Evolutionary conservation across 495 filamentous ascomycete genomes (phyloP), one percentile per base, ranked within the genome.

Genomic region (Neurospora hispaniola): DNA sequence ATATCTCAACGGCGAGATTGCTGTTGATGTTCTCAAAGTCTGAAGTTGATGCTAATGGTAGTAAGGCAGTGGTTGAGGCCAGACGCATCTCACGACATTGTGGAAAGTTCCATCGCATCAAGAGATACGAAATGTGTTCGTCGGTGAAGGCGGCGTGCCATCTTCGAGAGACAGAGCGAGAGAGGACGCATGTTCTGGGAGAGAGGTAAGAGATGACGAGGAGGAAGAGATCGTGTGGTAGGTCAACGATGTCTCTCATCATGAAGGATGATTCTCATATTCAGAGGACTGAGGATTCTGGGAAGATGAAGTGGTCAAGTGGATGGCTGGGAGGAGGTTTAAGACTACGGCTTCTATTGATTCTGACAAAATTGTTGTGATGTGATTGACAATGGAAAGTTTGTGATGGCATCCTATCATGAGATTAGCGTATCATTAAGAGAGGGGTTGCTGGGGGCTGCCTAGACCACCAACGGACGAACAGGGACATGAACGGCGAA

Each of bases 141-240:
- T 85, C 83, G 69, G 83, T 82, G 74, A 92, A 90, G 14, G 86
- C 85, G 42, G 80, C 76, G 48, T 84, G 77, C 88, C 89, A 92
- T 14, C 78, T 74, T 66, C 78, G 82, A 12, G 83, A 88, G 38
- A 92, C 89, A 7, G 80, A 82, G 59, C 89, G 88, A 77, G 84
- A 87, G 69, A 84, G 82, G 2, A 90, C 75, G 59, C 86, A 81
- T 74, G 89, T 87, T 11, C 71, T 75, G 1, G 89, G 86, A 3
- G 83, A 73, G 35, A 91, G 83, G 70, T 87, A 83, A 27, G 80
- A 82, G 35, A 85, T 74, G 44, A 91, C 80, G 10, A 88, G 59
- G 18, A 89, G 78, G 54, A 87, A 85, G 4, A 88, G 78, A 38
- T 90, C 89, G 72, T 84, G 82, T 46, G 84, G 85, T n/a, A 87